Percentiles rank a stretch among this genome's conserved stretches.
Conservation (phyloP, 345 rosid genomes). For the Tarenaya hassleriana region DNA sequence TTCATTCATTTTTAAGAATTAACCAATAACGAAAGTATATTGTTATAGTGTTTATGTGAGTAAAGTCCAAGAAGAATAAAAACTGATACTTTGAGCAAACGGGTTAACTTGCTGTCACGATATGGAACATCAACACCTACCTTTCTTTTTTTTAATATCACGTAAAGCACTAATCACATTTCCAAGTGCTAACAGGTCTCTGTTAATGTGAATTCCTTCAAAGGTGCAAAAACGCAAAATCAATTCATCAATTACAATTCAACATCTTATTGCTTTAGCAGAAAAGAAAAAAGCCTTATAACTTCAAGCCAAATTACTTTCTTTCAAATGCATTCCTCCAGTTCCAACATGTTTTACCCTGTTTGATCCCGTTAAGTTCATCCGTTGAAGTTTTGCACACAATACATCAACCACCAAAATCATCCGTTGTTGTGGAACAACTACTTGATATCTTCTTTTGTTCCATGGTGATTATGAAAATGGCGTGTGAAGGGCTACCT, state of each 20-base stretch:
- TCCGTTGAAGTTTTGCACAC: slow-evolving; percentile 84
- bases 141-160: slow-evolving; percentile 84
- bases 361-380: slow-evolving; percentile 93
- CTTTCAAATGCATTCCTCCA: slow-evolving; percentile 95
- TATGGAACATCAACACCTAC: slow-evolving; percentile 97
- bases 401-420: slow-evolving; percentile 67
- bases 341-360: slow-evolving; percentile 95
- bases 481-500: slow-evolving; percentile 93
- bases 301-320: too few relatives aligned
- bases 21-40: background rate
- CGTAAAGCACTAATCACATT: slow-evolving; percentile 95
- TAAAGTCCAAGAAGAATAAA: slow-evolving; percentile 2
- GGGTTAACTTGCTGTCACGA: slow-evolving; percentile 98
- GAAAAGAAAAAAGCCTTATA: background rate
- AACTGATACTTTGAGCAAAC: slow-evolving; percentile 67
- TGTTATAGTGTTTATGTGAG: background rate
- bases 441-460: slow-evolving; percentile 61
- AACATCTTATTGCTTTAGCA: background rate
- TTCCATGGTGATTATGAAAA: slow-evolving; percentile 85
- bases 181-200: slow-evolving; percentile 90
- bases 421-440: slow-evolving; percentile 36
- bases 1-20: background rate
- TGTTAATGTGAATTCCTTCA: slow-evolving; percentile 86
- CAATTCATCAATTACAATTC: background rate
- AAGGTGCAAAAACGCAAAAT: slow-evolving; percentile 9